Evolutionary conservation across 805 yeast species (phyloP), one percentile per base, ranked within the genome.

Genomic region (Kodamaea nitidulidarum): DNA sequence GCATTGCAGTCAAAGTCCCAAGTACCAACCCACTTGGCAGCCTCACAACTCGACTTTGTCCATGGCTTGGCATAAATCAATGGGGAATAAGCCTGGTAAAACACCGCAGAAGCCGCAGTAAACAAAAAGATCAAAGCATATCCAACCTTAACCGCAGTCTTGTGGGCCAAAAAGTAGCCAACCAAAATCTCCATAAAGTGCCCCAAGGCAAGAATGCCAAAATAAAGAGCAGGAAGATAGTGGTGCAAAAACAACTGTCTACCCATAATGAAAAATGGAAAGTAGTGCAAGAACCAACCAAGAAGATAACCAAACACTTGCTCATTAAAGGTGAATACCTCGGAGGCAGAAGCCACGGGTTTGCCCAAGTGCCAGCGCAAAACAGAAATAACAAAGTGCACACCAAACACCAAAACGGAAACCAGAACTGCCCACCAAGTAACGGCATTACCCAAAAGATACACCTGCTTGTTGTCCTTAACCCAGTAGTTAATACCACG

Each of bases 211-310:
- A 87, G 70, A 39, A 86, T 70, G 34, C 88, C 93, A 63, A 93
- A 93, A 67, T 88, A 93, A 38, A 87, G 75, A 2, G 98, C 87
- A 41, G 96, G 97, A 49, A 93, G 66, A 61, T 91, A 91, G 63
- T 90, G 98, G 62, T 90, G 98, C 58, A 90, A 70, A 69, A 91
- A 90, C 63, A 90, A 64, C 66, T 90, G 97, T 66, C 98, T 80
- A 16, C 81, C 88, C 98, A 90, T 90, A 42, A 90, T 67, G 63
- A 76, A 81, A 38, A 86, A 84, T 49, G 95, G 95, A 39, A 71
- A 56, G 56, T 76, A 82, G 60, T 87, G 95, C 27, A 82, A 45
- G 7, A 58, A 65, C 85, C 88, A 87, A 32, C 95, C 95, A 7
- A 76, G 53, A 29, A 80, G 53, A 58, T 78, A 85, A 22, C 76